phyloP scores from a whole-genome alignment of 1,284 basidiomycete genomes.

The Puccinia triticina region DNA sequence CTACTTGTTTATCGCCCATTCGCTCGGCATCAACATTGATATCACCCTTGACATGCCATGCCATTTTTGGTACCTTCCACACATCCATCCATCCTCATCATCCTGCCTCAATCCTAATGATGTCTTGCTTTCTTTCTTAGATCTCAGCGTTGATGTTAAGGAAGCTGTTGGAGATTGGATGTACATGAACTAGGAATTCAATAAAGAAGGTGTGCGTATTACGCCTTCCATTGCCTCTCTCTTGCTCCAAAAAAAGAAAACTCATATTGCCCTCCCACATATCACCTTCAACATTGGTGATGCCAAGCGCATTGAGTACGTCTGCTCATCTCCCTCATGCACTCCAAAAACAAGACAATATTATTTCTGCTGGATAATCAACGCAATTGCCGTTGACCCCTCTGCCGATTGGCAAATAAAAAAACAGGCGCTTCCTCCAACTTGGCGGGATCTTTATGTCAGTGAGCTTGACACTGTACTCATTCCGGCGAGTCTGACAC shows the following conservation, averaged over 20 bases:
- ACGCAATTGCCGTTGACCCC: slow-evolving; percentile 89
- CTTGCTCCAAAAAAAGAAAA: slow-evolving; percentile 16
- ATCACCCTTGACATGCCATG: slow-evolving; percentile 89
- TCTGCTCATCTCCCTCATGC: slow-evolving; percentile 29
- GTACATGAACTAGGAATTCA: slow-evolving; percentile 79
- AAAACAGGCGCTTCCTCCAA: too few relatives aligned
- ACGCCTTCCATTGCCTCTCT: neutral
- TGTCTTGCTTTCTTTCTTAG: slow-evolving; percentile 63
- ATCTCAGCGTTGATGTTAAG: slow-evolving; percentile 81
- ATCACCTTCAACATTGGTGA: slow-evolving; percentile 81
- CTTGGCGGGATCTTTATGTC: too few relatives aligned
- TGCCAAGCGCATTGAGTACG: slow-evolving; percentile 73
- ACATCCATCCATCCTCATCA: neutral
- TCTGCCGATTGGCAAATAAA: too few relatives aligned
- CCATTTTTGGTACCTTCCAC: slow-evolving; percentile 70
- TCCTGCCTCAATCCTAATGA: neutral
- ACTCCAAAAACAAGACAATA: too few relatives aligned
- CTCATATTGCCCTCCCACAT: slow-evolving; percentile 60
- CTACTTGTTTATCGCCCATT: slow-evolving; percentile 68
- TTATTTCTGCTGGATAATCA: too few relatives aligned
- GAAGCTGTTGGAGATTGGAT: slow-evolving; percentile 90
- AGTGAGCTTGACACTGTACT: too few relatives aligned
- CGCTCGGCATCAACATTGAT: slow-evolving; percentile 83
- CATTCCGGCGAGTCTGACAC: too few relatives aligned
- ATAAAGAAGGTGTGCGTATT: slow-evolving; percentile 75